Base-by-base conservation (phyloP, 2,329 filamentous ascomycete genomes). In the Fusarium camptoceras region DNA sequence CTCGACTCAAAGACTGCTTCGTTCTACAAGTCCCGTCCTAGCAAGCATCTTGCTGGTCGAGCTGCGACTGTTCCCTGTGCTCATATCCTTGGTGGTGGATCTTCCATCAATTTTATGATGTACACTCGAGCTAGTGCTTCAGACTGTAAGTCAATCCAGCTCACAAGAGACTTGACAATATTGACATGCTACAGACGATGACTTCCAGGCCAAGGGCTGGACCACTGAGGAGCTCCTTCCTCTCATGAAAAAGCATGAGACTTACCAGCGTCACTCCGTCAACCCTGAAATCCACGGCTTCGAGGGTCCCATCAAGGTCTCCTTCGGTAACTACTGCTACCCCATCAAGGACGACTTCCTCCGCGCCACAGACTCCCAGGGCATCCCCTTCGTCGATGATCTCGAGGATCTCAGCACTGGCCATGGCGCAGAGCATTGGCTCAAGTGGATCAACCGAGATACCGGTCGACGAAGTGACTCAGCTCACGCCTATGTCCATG, bases 321-420 rank as follows among this genome's bases (percentile, higher is more conserved):
- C 91, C 0, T 94, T 94, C 69, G 91, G 91, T 57, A 93, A 93
- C 80, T 91, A 93, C 79, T 92, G 90, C 7, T 94, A 94, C 72
- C 92, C 92, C 2, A 89, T 94, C 79, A 93, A 92, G 85, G 90
- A 94, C 54, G 92, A 95, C 79, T 94, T 94, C 83, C 83, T 94
- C 39, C 85, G 91, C 22, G 91, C 91, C 18, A 84, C 88, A 5
- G 91, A 94, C 74, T 90, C 89, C 0, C 91, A 93, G 76, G 92
- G 89, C 22, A 93, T 94, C 62, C 92, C 82, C 1, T 84, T 88
- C 15, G 92, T 92, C 15, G 92, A 94, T 76, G 92, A 94, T 76
- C 83, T 93, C 6, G 89, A 94, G 77, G 92, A 94, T 74, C 81
- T 94, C 55, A 82, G 81, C 28, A 92, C 90, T 2, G 90, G 81